Evolutionary conservation across 2,329 filamentous ascomycete species (phyloP).

Genomic region (Aaosphaeria pasadenensis): DNA sequence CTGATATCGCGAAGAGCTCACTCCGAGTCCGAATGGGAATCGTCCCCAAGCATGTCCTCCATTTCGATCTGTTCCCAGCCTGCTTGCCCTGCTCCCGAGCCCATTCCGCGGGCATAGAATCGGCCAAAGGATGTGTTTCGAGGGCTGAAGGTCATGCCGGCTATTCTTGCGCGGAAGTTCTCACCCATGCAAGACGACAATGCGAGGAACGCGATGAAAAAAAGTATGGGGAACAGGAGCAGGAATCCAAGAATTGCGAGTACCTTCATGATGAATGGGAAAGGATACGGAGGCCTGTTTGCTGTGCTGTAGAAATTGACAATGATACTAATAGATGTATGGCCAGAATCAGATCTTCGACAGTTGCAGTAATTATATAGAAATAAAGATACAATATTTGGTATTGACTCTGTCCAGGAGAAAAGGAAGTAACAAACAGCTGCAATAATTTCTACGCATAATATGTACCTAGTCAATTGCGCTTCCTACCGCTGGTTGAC

Average conservation of each 20-base stretch:
- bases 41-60: slow-evolving; percentile 56
- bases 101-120: slow-evolving; percentile 56
- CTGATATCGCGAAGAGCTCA: too few species aligned
- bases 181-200: slow-evolving; percentile 56
- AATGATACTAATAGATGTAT: neutral
- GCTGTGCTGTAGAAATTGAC: neutral
- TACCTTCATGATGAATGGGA: slow-evolving; percentile 25
- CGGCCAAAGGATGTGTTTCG: slow-evolving; percentile 51
- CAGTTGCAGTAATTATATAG: too few species aligned
- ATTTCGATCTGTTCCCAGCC: slow-evolving; percentile 63
- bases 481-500: too few species aligned
- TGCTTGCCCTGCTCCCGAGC: slow-evolving; percentile 49
- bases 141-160: slow-evolving; percentile 40
- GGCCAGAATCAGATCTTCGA: too few species aligned
- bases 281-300: neutral
- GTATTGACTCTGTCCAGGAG: too few species aligned
- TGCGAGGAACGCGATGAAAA: slow-evolving; percentile 49
- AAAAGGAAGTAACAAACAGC: too few species aligned
- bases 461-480: too few species aligned
- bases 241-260: slow-evolving; percentile 29
- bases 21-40: slow-evolving; percentile 10
- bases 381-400: too few species aligned
- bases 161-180: slow-evolving; percentile 45
- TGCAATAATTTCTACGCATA: too few species aligned
- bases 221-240: slow-evolving; percentile 33